Base-by-base conservation (phyloP, 176 grass and related monocot species). In the Cenchrus fungigraminus region DNA sequence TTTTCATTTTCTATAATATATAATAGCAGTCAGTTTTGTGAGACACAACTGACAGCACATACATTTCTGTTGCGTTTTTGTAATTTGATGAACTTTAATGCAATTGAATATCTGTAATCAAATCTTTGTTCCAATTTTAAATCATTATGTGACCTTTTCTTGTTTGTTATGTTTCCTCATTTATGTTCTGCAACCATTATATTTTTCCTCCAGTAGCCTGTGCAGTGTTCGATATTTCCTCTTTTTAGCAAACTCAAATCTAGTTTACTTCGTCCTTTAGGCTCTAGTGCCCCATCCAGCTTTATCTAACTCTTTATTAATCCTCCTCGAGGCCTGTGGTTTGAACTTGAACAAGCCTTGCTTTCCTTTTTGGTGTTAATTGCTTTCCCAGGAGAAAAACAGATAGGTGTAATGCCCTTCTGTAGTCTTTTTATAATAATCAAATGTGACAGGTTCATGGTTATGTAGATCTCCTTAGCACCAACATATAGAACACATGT, bases 1-100 rank as follows among this genome's bases (percentile, higher is more conserved):
- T 77, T 57, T 86, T 5, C 67, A 34, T 69, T 3, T 40, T 50
- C 59, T 49, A 54, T 22, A 31, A 68, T 0, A 42, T 34, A 70
- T 56, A n/a, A 58, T 76, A 25, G 25, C 71, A 76, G 44, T 76
- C 20, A 4, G 0, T 78, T 12, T 83, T 84, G 14, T 37, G 19
- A 56, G 78, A 1, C 4, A 3, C 0, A 40, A 40, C 37, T 40
- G 37, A 40, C 37, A 1, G 19, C 31, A 65, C 3, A 16, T 62
- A 12, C 63, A 19, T 62, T 12, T 70, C 7, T 8, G 11, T n/a
- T 17, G 3, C 3, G 54, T 69, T 70, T 60, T 71, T 77, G 44
- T 74, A 78, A 64, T 71, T 78, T 71, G 11, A 83, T 44, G 12
- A 83, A 72, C 32, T 62, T 76, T 4, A 19, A 53, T 62, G 46